Evolutionary conservation across 768 basidiomycete species (phyloP).

Genomic region (Phlebiopsis flavidoalba): DNA sequence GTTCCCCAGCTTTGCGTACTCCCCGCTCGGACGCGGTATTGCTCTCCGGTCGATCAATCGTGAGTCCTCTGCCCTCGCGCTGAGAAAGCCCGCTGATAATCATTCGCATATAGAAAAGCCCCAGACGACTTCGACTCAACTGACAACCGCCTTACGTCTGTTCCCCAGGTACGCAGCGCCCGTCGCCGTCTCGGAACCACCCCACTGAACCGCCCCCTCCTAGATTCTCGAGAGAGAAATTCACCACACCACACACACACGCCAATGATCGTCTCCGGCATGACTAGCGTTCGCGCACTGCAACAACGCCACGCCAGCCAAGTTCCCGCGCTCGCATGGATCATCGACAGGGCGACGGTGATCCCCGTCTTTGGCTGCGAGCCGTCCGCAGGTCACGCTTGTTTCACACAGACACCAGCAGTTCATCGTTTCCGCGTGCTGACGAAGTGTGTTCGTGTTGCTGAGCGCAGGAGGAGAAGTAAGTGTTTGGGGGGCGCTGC

Average conservation of each 20-base stretch:
- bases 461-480: too few species aligned
- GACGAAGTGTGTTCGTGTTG: too few species aligned
- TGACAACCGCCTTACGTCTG: conserved; percentile 24
- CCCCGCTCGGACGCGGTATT: conserved; percentile 28
- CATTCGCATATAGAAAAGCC: conserved; percentile 23
- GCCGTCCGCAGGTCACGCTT: too few species aligned
- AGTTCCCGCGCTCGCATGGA: too few species aligned
- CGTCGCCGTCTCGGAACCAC: not conserved
- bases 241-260: conserved; percentile 29
- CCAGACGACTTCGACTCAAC: conserved; percentile 24
- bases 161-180: conserved; percentile 18
- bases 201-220: not conserved
- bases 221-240: conserved; percentile 33
- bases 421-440: too few species aligned
- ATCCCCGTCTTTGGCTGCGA: too few species aligned
- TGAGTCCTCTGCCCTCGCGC: conserved; percentile 1
- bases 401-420: too few species aligned
- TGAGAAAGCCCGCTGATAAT: not conserved
- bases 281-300: too few species aligned
- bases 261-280: too few species aligned
- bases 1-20: conserved; percentile 41
- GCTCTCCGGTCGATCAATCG: conserved; percentile 23
- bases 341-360: too few species aligned
- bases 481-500: too few species aligned
- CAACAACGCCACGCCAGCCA: too few species aligned